phyloP scores from a whole-genome alignment of 192 early-diverging fungal species.

The Backusella psychrophila region DNA sequence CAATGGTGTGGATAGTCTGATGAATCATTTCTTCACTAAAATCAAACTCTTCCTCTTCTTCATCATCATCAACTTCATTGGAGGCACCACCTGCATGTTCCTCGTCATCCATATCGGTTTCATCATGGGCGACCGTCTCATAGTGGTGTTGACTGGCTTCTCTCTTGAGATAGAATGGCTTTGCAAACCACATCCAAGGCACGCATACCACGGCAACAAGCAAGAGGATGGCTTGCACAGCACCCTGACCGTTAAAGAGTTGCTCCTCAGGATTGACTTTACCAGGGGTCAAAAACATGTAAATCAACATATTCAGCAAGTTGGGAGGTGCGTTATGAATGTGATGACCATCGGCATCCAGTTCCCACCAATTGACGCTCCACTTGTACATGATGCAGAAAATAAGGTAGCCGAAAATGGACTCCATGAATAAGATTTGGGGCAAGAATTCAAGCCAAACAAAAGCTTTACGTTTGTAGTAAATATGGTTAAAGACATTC shows the following conservation, averaged over 20 bases:
- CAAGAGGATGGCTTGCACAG: constrained; percentile 79
- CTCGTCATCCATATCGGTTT: constrained; percentile 30
- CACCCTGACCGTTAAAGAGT: constrained; percentile 87
- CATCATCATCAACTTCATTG: constrained; percentile 69
- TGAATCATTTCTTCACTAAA: constrained; percentile 97
- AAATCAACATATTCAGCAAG: constrained; percentile 97
- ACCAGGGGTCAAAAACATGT: constrained; percentile 98
- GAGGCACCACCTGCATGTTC: constrained; percentile 45
- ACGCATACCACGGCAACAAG: constrained; percentile 85
- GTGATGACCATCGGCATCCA: constrained; percentile 59
- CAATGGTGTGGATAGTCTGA: constrained; percentile 97
- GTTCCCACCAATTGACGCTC: constrained; percentile 87
- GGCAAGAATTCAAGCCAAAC: constrained; percentile 91
- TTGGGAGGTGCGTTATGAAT: constrained; percentile 82
- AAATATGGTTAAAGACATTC: constrained; percentile 85
- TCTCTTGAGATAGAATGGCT: constrained; percentile 82
- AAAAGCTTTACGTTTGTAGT: constrained; percentile 80
- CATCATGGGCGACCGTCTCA: constrained; percentile 46
- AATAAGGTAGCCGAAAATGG: constrained; percentile 95
- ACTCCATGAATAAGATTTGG: constrained; percentile 91
- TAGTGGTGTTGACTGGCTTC: constrained; percentile 85
- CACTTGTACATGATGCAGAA: constrained; percentile 97
- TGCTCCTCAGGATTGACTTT: constrained; percentile 61
- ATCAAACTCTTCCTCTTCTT: constrained; percentile 70
- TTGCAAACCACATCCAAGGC: constrained; percentile 96